Base-by-base conservation (phyloP, 768 basidiomycete genomes). In the Lentinula raphanica region DNA sequence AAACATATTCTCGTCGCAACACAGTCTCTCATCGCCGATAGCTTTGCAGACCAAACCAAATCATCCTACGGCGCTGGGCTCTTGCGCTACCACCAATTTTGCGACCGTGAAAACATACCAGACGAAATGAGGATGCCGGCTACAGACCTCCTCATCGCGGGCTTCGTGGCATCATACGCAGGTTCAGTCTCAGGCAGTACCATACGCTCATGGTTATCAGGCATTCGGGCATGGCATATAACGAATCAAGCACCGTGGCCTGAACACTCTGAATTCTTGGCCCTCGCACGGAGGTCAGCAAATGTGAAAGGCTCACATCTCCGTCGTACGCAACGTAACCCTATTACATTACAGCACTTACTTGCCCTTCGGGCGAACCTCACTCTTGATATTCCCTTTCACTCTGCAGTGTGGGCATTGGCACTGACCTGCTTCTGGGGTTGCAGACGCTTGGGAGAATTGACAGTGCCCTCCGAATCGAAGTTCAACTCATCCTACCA, bases 161-260 rank as follows among this genome's bases (percentile, higher is more conserved):
- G 62, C 8, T 78, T 77, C 32, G 53, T 64, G 0, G 65, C 69
- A 1, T 38, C 58, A 0, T 49, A 45, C 1, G 61, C 66, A 0
- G 67, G 70, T 0, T 21, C 50, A 0, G 42, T 56, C 1, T 61
- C 67, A 0, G 63, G 61, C 0, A 62, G 15, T 31, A 70, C 71
- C 0, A 64, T 76, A 23, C 62, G 63, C 1, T 63, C 61, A 0
- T 78, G 76, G 76, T 28, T 78, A 1, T 66, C 72, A 0, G 72
- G 72, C 1, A 27, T 78, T 0, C 59, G 69, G 0, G 63, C 63
- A 2, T 80, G 76, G 75, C 76, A 80, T 51, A 35, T 67, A 1
- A 3, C 69, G 11, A 64, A 75, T 32, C 51, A 65, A 5, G 75
- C 76, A 2, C 64, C 61, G 0, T 79, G 77, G 78, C n/a, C 61